A percentile compares a stretch with the other conserved stretches of the same genome.
Evolutionary conservation across 2,329 filamentous ascomycete species (phyloP).

Genomic region (Arachnomyces sp.): DNA sequence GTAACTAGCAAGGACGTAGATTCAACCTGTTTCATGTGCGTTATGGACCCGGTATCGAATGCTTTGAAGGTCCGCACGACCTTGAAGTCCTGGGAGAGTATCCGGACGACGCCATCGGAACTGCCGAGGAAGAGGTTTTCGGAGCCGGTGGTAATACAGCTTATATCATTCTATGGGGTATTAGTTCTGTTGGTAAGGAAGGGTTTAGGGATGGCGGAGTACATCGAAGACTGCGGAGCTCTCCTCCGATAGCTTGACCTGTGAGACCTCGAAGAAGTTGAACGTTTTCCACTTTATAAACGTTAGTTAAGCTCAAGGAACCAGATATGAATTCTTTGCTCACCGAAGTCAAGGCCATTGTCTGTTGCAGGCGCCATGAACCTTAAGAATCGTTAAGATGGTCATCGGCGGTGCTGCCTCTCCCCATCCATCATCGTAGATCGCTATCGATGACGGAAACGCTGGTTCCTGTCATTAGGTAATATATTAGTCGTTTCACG

Average conservation of each 20-base stretch:
- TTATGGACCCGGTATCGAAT: constrained; percentile 66
- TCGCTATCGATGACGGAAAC: background rate
- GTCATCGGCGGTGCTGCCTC: background rate
- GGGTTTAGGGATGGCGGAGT: constrained; percentile 26
- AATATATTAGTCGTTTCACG: too few relatives aligned
- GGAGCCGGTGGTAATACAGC: constrained; percentile 75
- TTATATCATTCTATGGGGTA: constrained; percentile 53
- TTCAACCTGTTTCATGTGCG: constrained; percentile 85
- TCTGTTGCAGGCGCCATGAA: constrained; percentile 25
- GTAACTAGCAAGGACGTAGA: constrained; percentile 82
- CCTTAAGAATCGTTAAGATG: background rate
- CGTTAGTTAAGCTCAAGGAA: background rate
- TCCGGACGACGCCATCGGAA: constrained; percentile 75
- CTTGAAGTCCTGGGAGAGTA: constrained; percentile 82
- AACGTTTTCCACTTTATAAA: constrained; percentile 87
- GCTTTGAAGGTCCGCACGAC: constrained; percentile 78
- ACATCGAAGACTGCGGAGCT: constrained; percentile 71
- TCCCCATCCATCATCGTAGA: background rate
- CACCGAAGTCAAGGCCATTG: constrained; percentile 40
- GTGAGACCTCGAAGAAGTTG: constrained; percentile 95
- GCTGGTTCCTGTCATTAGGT: too few relatives aligned
- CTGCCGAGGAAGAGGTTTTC: constrained; percentile 85
- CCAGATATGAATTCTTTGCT: background rate
- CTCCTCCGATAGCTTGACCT: constrained; percentile 72
- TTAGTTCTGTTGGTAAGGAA: constrained; percentile 1